These are phyloP conservation scores for Spirogloea muscicola DNA, from an alignment of 139 green algal genomes.

Conservation along the genomic window DNA sequence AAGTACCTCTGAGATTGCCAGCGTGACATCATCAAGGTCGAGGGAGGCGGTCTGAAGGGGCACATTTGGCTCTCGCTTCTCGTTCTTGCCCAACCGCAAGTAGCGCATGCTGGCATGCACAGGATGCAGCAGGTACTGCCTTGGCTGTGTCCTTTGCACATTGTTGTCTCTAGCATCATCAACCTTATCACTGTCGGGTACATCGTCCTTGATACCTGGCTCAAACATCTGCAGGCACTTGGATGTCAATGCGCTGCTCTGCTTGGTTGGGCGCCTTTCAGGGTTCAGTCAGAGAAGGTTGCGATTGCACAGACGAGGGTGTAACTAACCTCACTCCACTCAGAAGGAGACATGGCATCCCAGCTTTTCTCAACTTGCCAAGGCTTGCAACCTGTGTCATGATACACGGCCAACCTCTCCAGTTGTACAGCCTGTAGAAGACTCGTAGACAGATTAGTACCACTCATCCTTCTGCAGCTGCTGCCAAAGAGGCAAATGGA, in stretches of 20 bases:
- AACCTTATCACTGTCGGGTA: too few species aligned
- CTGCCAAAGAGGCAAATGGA: too few species aligned
- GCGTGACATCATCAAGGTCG: conserved; percentile 18
- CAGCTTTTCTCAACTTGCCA: conserved; percentile 28
- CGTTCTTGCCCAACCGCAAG: conserved; percentile 17
- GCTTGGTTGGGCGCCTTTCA: too few species aligned
- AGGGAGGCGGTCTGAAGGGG: conserved; percentile 27
- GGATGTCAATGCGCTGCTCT: too few species aligned
- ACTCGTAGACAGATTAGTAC: neutral
- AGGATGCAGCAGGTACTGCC: conserved; percentile 38
- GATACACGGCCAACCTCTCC: conserved; percentile 38
- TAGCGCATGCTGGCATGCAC: conserved; percentile 30
- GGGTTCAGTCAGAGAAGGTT: too few species aligned
- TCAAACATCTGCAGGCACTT: conserved; percentile 43
- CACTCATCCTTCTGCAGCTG: too few species aligned
- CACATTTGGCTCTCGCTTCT: conserved; percentile 10
- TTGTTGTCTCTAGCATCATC: conserved; percentile 3
- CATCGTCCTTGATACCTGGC: conserved; percentile 30
- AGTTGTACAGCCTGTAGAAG: conserved; percentile 31
- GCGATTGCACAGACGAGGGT: neutral
- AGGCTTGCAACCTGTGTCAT: conserved; percentile 16
- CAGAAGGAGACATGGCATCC: conserved; percentile 9
- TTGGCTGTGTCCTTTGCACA: neutral
- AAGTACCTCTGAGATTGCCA: conserved; percentile 39
- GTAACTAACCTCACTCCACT: conserved; percentile 44